Evolutionary conservation across 2,329 filamentous ascomycete genomes (phyloP).

Genomic region (Amauroascus verrucosus): DNA sequence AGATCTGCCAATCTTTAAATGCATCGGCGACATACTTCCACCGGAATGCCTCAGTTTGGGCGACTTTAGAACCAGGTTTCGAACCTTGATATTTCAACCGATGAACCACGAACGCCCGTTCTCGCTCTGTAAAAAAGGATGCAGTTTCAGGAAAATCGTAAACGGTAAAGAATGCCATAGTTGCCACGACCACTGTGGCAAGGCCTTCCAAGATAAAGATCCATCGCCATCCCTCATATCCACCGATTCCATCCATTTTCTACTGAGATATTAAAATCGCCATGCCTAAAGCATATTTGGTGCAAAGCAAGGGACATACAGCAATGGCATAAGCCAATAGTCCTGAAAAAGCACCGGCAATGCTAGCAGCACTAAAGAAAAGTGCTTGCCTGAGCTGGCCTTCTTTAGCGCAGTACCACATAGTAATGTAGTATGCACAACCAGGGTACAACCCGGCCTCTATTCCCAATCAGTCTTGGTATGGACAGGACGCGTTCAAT

Average conservation of each 20-base stretch:
- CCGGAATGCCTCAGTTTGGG: slow-evolving; percentile 27
- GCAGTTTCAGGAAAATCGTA: slow-evolving; percentile 39
- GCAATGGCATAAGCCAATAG: slow-evolving; percentile 44
- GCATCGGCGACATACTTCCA: slow-evolving; percentile 33
- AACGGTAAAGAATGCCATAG: slow-evolving; percentile 37
- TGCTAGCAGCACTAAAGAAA: slow-evolving; percentile 39
- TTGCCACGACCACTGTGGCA: slow-evolving; percentile 36
- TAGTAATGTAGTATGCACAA: slow-evolving; percentile 37
- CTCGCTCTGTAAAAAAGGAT: slow-evolving; percentile 33
- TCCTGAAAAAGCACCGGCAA: slow-evolving; percentile 45
- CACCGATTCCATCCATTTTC: slow-evolving; percentile 43
- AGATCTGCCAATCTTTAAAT: slow-evolving; percentile 36
- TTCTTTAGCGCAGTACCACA: slow-evolving; percentile 39
- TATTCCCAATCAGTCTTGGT: slow-evolving; percentile 11
- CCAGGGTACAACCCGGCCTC: slow-evolving; percentile 37
- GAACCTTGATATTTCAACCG: slow-evolving; percentile 30
- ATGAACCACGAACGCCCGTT: slow-evolving; percentile 32
- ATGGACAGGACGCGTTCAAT: not conserved
- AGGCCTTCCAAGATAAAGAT: slow-evolving; percentile 44
- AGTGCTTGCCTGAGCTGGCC: slow-evolving; percentile 37
- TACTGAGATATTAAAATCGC: slow-evolving; percentile 12
- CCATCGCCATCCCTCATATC: slow-evolving; percentile 42
- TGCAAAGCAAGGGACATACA: slow-evolving; percentile 20
- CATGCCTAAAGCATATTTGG: slow-evolving; percentile 18
- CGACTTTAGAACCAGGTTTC: slow-evolving; percentile 20